A percentile compares a stretch with the other conserved stretches of the same genome.
Conservation (phyloP, 2,329 filamentous ascomycete species). For the Colletotrichum sp. region DNA sequence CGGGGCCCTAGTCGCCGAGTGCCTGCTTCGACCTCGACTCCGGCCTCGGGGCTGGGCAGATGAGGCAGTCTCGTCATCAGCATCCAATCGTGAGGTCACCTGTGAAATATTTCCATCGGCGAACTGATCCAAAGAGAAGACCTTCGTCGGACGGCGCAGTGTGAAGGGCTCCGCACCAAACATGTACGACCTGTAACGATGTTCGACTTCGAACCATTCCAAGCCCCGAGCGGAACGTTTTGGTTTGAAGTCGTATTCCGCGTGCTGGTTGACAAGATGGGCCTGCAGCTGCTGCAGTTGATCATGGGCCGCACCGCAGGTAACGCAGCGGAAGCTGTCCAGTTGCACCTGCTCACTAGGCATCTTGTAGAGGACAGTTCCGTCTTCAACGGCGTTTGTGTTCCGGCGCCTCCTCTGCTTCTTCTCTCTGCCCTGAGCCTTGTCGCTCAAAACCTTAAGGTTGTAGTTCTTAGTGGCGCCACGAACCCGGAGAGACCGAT, state of each 20-base stretch:
- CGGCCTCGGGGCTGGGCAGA: neutral
- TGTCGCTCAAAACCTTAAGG: conserved; percentile 62
- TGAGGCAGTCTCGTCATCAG: conserved; percentile 23
- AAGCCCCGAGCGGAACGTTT: conserved; percentile 37
- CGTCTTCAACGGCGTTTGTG: conserved; percentile 36
- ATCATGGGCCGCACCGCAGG: conserved; percentile 52
- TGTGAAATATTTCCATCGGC: conserved; percentile 52
- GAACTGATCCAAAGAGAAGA: conserved; percentile 50
- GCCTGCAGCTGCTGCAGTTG: conserved; percentile 52
- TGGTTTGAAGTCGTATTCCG: conserved; percentile 48
- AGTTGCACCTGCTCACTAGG: conserved; percentile 50
- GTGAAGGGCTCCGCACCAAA: conserved; percentile 43
- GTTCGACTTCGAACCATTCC: conserved; percentile 42
- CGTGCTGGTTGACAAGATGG: conserved; percentile 52
- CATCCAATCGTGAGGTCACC: conserved; percentile 45
- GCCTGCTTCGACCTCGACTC: conserved; percentile 1
- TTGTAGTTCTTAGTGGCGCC: conserved; percentile 59
- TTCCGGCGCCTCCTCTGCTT: conserved; percentile 42
- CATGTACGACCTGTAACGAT: conserved; percentile 27
- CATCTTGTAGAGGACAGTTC: conserved; percentile 50
- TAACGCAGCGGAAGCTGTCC: conserved; percentile 55
- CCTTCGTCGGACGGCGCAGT: conserved; percentile 44
- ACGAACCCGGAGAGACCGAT: conserved; percentile 53
- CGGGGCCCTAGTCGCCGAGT: neutral
- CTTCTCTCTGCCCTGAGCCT: conserved; percentile 58